A percentile compares a stretch with the other conserved stretches of the same genome.
phyloP scores from a whole-genome alignment of 306 rosid genomes.

The Comarum palustre region DNA sequence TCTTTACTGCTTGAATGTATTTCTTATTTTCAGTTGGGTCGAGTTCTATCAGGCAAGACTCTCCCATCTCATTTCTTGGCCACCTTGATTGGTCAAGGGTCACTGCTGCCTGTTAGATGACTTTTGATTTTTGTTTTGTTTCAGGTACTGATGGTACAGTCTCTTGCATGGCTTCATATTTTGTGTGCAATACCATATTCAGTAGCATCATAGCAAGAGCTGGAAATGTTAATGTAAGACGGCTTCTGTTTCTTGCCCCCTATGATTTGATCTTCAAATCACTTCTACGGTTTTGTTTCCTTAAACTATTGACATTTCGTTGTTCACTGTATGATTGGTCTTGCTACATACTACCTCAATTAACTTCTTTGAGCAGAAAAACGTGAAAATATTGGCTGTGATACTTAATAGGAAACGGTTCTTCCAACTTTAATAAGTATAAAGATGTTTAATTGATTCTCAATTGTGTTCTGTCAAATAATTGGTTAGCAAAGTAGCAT shows the following conservation, averaged over 20 bases:
- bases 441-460: background rate
- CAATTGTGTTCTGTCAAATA: background rate
- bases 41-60: background rate
- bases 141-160: constrained; percentile 88
- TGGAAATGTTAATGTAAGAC: constrained; percentile 73
- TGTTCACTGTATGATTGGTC: constrained; percentile 12
- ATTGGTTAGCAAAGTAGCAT: background rate
- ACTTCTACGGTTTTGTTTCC: background rate
- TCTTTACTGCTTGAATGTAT: constrained; percentile 5
- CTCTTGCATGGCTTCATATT: constrained; percentile 71
- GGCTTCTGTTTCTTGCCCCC: constrained; percentile 14
- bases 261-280: constrained; percentile 6
- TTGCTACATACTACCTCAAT: background rate
- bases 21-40: background rate
- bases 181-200: constrained; percentile 75
- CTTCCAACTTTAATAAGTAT: background rate
- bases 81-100: background rate
- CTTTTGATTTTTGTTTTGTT: constrained; percentile 11
- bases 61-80: background rate
- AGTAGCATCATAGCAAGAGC: constrained; percentile 67
- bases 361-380: background rate
- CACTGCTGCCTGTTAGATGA: constrained; percentile 15
- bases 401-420: background rate
- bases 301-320: no score
- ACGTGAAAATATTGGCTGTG: background rate